phyloP scores from a whole-genome alignment of 1,284 basidiomycete species.

The Irpex lacteus region DNA sequence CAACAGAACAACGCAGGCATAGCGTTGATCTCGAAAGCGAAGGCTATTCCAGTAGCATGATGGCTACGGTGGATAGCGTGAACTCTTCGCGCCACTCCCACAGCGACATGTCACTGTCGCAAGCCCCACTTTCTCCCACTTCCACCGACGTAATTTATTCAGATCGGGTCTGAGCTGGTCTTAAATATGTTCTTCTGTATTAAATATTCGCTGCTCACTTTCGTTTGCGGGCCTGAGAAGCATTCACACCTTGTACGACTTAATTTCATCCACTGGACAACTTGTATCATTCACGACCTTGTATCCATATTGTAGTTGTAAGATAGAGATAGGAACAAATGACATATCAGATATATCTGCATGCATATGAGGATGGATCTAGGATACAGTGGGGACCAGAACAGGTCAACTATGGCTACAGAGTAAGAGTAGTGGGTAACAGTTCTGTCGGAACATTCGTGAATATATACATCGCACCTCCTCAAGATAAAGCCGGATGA shows the following conservation, averaged over 20 bases:
- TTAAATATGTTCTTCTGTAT: not conserved
- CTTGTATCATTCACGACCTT: not conserved
- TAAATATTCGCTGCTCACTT: not conserved
- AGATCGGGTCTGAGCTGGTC: not conserved
- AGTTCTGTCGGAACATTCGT: not conserved
- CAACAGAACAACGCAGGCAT: not conserved
- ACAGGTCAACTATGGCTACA: conserved; percentile 10
- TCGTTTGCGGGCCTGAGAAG: not conserved
- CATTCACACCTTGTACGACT: not conserved
- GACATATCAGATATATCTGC: not conserved
- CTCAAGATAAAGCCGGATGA: not conserved
- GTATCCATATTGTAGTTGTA: not conserved
- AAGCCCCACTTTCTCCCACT: not conserved
- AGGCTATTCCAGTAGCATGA: not conserved
- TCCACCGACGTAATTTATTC: not conserved
- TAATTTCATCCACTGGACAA: not conserved
- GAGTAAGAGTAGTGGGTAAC: not conserved
- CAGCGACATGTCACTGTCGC: not conserved
- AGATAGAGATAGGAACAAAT: not conserved
- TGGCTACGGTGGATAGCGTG: not conserved
- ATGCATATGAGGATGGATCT: not conserved
- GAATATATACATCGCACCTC: not conserved
- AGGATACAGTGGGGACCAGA: conserved; percentile 1
- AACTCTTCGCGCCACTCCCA: not conserved
- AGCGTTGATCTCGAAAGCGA: not conserved